phyloP scores from a whole-genome alignment of 139 green algal genomes.

The Chlamydomonas sphaeroides region DNA sequence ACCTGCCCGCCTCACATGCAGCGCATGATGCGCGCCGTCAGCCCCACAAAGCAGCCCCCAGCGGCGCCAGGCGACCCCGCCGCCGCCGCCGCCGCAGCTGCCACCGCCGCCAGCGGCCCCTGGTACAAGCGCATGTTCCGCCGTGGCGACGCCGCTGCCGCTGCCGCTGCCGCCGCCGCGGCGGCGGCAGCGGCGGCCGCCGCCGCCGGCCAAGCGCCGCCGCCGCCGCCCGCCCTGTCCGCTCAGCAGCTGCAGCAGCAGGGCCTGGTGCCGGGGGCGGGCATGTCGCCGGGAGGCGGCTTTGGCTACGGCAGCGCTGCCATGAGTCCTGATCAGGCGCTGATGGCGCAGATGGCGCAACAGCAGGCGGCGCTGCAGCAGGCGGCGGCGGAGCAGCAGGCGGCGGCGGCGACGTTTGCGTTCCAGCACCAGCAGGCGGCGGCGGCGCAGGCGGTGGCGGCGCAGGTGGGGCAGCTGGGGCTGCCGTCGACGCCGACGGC shows the following conservation, averaged over 20 bases:
- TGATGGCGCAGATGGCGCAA: neutral
- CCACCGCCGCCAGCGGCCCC: neutral
- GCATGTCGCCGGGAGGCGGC: no score
- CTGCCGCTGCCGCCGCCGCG: neutral
- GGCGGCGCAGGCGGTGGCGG: neutral
- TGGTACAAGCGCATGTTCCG: constrained; percentile 37
- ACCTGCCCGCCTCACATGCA: neutral
- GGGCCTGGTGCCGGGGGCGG: neutral
- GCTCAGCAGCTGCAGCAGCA: neutral
- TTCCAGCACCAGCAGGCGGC: neutral
- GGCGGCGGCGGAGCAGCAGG: neutral
- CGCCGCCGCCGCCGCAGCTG: neutral
- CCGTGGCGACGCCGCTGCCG: no score
- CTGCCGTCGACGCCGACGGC: no score
- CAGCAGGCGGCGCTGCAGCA: neutral
- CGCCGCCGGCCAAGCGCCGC: no score
- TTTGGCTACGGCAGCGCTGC: neutral
- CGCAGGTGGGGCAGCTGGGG: no score
- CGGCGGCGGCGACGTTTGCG: no score
- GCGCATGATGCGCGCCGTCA: constrained; percentile 7
- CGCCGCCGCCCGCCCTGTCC: no score
- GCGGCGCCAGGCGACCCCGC: neutral
- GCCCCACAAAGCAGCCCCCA: constrained; percentile 23
- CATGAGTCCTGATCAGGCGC: no score
- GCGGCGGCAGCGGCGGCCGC: no score